A percentile compares a stretch with the other conserved stretches of the same genome.
phyloP scores from a whole-genome alignment of 2,329 filamentous ascomycete species.

The Cladosporium oxysporum region DNA sequence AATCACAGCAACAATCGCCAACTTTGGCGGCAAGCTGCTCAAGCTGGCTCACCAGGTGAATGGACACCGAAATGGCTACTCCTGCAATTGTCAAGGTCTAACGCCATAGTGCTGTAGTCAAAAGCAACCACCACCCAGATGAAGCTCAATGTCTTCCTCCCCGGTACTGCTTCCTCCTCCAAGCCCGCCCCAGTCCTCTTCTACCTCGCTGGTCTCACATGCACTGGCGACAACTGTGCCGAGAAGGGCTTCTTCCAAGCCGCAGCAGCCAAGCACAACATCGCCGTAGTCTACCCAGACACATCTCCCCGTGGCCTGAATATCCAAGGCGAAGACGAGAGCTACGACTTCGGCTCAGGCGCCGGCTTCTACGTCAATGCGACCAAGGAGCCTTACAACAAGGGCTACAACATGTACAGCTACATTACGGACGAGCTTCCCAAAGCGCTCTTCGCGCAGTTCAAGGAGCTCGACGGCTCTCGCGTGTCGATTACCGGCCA shows the following conservation, averaged over 20 bases:
- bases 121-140: constrained; percentile 80
- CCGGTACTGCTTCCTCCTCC: constrained; percentile 64
- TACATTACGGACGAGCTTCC: constrained; percentile 93
- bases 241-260: constrained; percentile 89
- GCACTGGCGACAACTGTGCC: constrained; percentile 79
- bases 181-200: constrained; percentile 80
- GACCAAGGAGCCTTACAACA: constrained; percentile 69
- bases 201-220: constrained; percentile 92
- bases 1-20: constrained; percentile 84
- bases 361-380: constrained; percentile 96
- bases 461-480: constrained; percentile 67
- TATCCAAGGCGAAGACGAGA: constrained; percentile 80
- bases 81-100: background rate
- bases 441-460: constrained; percentile 68
- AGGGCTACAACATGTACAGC: constrained; percentile 89
- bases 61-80: background rate
- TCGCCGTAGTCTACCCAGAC: constrained; percentile 94
- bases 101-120: constrained; percentile 51
- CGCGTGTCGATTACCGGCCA: constrained; percentile 87
- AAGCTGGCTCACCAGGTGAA: constrained; percentile 75
- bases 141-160: constrained; percentile 90
- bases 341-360: constrained; percentile 87
- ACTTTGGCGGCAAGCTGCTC: constrained; percentile 90
- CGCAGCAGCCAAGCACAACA: constrained; percentile 73
- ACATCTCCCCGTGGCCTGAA: constrained; percentile 83